Conservation (phyloP, 164 flowering plant species). For the Piper betle region DNA sequence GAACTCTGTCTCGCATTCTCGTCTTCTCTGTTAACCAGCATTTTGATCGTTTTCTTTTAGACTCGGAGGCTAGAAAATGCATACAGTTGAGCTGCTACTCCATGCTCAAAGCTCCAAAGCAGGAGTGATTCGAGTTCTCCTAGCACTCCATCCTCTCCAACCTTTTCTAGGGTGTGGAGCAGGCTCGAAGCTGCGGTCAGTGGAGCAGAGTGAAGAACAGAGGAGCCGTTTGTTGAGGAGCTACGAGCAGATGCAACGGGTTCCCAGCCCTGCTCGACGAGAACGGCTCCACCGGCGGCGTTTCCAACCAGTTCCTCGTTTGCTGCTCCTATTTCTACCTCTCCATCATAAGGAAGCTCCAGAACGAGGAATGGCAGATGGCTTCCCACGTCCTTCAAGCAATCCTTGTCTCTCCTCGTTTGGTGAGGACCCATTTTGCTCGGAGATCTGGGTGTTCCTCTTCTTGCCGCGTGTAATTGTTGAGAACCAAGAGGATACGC, state of each 20-base stretch:
- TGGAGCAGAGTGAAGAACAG: slow-evolving; percentile 21
- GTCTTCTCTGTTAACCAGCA: slow-evolving; percentile 27
- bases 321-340: slow-evolving; percentile 56
- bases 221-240: slow-evolving; percentile 21
- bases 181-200: slow-evolving; percentile 36
- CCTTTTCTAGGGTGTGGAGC: slow-evolving; percentile 65
- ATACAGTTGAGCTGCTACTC: slow-evolving; percentile 32
- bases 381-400: slow-evolving; percentile 70
- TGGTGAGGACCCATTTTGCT: slow-evolving; percentile 28
- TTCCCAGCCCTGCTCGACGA: slow-evolving; percentile 59
- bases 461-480: slow-evolving; percentile 9
- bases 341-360: slow-evolving; percentile 39
- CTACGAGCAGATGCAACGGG: slow-evolving; percentile 58
- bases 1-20: slow-evolving; percentile 23
- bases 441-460: slow-evolving; percentile 32
- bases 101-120: slow-evolving; percentile 24
- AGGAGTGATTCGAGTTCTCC: slow-evolving; percentile 49
- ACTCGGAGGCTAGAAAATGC: slow-evolving; percentile 20
- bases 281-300: slow-evolving; percentile 41
- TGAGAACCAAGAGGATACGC: background rate
- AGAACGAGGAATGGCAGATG: slow-evolving; percentile 55
- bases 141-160: slow-evolving; percentile 53
- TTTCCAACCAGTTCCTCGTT: slow-evolving; percentile 35
- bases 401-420: slow-evolving; percentile 34
- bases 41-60: slow-evolving; percentile 17